Evolutionary conservation across 495 filamentous ascomycete genomes (phyloP).

Genomic region (Penicillium antarcticum): DNA sequence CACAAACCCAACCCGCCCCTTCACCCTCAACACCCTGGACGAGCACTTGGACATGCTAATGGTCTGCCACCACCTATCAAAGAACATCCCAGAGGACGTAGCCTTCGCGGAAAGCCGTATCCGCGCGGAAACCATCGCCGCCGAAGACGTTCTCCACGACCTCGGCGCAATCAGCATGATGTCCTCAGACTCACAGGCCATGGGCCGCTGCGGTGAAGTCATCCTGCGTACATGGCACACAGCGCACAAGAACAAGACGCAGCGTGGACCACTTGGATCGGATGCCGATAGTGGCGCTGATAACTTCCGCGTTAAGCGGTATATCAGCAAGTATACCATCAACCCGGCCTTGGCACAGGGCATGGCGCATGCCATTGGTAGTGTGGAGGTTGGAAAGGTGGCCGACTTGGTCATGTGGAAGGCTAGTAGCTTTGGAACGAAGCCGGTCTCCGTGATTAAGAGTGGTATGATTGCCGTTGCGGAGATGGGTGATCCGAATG

Average conservation of each 20-base stretch:
- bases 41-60: conserved; percentile 99
- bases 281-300: conserved; percentile 82
- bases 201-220: conserved; percentile 96
- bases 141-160: conserved; percentile 96
- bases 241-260: conserved; percentile 94
- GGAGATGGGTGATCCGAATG: conserved; percentile 96
- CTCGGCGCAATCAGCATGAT: conserved; percentile 98
- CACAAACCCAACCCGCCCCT: conserved; percentile 93
- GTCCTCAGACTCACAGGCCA: conserved; percentile 93
- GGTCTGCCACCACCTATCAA: conserved; percentile 94
- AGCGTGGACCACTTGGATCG: conserved; percentile 72
- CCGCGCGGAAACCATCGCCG: conserved; percentile 92
- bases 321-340: conserved; percentile 96
- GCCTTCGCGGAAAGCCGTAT: conserved; percentile 96
- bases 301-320: conserved; percentile 90
- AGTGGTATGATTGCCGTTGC: conserved; percentile 81
- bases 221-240: conserved; percentile 96
- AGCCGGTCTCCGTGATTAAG: conserved; percentile 82
- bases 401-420: conserved; percentile 92
- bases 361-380: conserved; percentile 86
- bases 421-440: conserved; percentile 81
- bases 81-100: conserved; percentile 92
- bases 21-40: conserved; percentile 88
- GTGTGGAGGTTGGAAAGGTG: conserved; percentile 84
- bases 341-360: conserved; percentile 95